Base-by-base conservation (phyloP, 192 early-diverging fungal species). In the Coemansia sp. region DNA sequence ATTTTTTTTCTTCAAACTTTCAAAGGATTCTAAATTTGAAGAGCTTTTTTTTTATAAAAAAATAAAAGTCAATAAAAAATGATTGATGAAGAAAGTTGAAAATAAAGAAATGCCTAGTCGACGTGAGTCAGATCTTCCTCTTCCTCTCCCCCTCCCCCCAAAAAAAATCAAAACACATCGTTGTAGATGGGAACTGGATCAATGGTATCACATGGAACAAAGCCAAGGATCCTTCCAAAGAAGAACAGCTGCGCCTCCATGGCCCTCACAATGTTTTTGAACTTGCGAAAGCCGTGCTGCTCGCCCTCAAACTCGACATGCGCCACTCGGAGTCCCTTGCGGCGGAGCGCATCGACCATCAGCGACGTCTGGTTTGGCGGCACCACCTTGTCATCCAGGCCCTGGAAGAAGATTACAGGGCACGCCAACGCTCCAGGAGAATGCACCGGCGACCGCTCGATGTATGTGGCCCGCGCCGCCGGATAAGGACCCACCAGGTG, bases 391-490 rank as follows among this genome's bases (percentile, higher is more conserved):
- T 93, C 92, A 15, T 88, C 87, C 14, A 68, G 46, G 0, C 92
- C 92, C 60, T 93, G 92, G 78, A 91, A 83, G 63, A 93, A 86
- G 8, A 91, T 83, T 9, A 82, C 85, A 2, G 90, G 88, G 36
- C 85, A 86, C 17, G 71, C 69, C 46, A 93, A 79, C 20, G 83
- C 67, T 25, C 88, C 87, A 3, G 81, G 86, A 15, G 70, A 78
- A 53, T 87, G 66, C 32, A 93, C 38, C 8, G 91, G 91, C 35
- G 88, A 90, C 20, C 92, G 83, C 11, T 85, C 71, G 22, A 46
- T 58, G 60, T 92, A 93, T 3, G 90, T 63, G 0, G 74, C 71
- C 9, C 67, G 67, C 0, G 83, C 84, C 19, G 71, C 82, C 0
- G 87, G 83, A 62, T 88, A 87, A 10, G 85, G 75, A 0, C 89